These are phyloP conservation scores for Aspergillus transmontanensis DNA, from an alignment of 2,329 filamentous ascomycete species.

Conservation along the genomic window DNA sequence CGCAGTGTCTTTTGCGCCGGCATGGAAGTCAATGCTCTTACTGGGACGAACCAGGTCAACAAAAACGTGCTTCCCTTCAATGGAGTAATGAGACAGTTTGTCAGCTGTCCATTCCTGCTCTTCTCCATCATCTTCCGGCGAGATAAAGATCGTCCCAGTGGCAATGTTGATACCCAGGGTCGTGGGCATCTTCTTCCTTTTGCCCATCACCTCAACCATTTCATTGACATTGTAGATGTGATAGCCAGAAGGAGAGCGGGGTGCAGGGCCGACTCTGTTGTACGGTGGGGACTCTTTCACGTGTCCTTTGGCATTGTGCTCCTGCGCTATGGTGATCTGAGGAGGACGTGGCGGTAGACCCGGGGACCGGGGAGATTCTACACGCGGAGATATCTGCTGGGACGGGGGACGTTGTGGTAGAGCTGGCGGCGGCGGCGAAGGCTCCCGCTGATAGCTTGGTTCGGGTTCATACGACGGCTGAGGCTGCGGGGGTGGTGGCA, in stretches of 20 bases:
- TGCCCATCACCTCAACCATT: slow-evolving; percentile 95
- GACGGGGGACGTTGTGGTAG: slow-evolving; percentile 66
- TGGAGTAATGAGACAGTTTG: slow-evolving; percentile 94
- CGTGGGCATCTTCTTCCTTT: slow-evolving; percentile 98
- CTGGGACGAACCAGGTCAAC: slow-evolving; percentile 88
- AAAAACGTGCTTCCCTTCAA: slow-evolving; percentile 97
- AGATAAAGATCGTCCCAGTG: slow-evolving; percentile 86
- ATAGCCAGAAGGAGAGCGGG: slow-evolving; percentile 73
- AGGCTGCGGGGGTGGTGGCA: slow-evolving; percentile 39
- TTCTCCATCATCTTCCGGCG: slow-evolving; percentile 81
- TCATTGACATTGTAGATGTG: slow-evolving; percentile 97
- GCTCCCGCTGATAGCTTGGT: slow-evolving; percentile 55
- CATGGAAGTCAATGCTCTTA: slow-evolving; percentile 95
- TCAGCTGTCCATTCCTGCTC: slow-evolving; percentile 93
- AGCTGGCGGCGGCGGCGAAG: slow-evolving; percentile 53
- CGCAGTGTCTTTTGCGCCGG: slow-evolving; percentile 94
- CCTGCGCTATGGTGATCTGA: slow-evolving; percentile 39
- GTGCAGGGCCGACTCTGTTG: slow-evolving; percentile 54
- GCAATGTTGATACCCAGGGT: slow-evolving; percentile 90
- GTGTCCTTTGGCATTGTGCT: slow-evolving; percentile 39
- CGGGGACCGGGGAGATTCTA: slow-evolving; percentile 59
- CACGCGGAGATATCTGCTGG: slow-evolving; percentile 56
- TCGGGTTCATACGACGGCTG: slow-evolving; percentile 67
- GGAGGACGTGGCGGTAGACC: slow-evolving; percentile 48
- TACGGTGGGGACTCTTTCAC: slow-evolving; percentile 59